Conservation (phyloP, 192 early-diverging fungal species). For the Backusella circina region DNA sequence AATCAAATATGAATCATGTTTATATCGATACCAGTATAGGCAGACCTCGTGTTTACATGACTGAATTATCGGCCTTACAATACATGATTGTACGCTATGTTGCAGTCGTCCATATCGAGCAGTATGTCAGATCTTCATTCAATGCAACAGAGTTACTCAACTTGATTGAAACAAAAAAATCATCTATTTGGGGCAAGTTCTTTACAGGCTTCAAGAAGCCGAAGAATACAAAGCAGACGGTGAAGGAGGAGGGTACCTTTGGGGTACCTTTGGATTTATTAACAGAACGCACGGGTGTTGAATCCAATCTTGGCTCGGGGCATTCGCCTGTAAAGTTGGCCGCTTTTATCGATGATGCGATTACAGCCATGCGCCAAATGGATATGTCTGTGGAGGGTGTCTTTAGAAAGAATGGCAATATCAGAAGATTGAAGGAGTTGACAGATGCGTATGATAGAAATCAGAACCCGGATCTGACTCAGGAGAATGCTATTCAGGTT, state of each 20-base stretch:
- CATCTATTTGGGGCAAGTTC: constrained; percentile 71
- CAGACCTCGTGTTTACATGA: constrained; percentile 37
- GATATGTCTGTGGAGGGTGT: constrained; percentile 88
- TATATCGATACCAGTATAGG: neutral
- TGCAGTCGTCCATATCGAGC: constrained; percentile 73
- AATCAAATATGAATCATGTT: neutral
- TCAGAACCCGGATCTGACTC: constrained; percentile 61
- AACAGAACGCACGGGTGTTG: constrained; percentile 80
- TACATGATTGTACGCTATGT: constrained; percentile 79
- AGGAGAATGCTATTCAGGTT: constrained; percentile 83
- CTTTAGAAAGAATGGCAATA: constrained; percentile 98
- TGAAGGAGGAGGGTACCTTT: constrained; percentile 73
- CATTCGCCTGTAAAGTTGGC: constrained; percentile 74
- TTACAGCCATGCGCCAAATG: constrained; percentile 68
- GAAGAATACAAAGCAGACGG: constrained; percentile 22
- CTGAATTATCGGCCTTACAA: constrained; percentile 72
- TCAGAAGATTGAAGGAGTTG: constrained; percentile 81
- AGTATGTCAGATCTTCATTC: constrained; percentile 64
- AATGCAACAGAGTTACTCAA: constrained; percentile 72
- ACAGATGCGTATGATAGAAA: constrained; percentile 84
- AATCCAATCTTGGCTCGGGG: constrained; percentile 64
- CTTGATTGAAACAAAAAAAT: constrained; percentile 71
- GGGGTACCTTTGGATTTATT: constrained; percentile 83
- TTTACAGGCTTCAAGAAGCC: constrained; percentile 60
- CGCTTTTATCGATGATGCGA: constrained; percentile 77